Evolutionary conservation across 75 land plant genomes (phyloP), one percentile per base, ranked within the genome.

Genomic region (Selaginella moellendorffii): DNA sequence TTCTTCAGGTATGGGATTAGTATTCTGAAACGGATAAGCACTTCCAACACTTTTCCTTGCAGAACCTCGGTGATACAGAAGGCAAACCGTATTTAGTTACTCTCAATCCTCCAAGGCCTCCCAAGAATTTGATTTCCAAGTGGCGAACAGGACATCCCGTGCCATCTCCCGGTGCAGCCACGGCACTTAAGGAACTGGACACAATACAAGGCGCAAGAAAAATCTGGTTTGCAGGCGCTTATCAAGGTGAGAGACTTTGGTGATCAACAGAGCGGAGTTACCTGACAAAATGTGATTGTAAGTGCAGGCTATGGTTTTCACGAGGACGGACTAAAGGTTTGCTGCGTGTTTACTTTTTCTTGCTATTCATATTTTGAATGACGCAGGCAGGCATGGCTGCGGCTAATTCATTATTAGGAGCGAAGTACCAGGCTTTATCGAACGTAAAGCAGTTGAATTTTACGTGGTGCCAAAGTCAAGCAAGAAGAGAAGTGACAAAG

Each of bases 291-390:
- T 67, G 14, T 58, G 65, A 29, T 70, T 30, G 30, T 36, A 21
- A 27, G 62, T 69, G 53, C 71, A 88, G 95, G 97, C 25, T 87
- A 84, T 78, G 97, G 97, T 24, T 91, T 91, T 68, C 97, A 91
- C 59, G 97, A 91, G 65, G 97, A 87, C 81, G 97, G 97, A 52
- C 62, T 85, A 2, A 91, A 91, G 97, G 97, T 91, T n/a, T n/a
- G 46, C 5, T 36, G 5, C 5, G 14, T 36, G 46, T 5, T 36
- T 14, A 5, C 46, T 36, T 14, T 36, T 14, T 36, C 46, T 36
- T 14, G 46, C n/a, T 69, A 24, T n/a, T n/a, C 25, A 71, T 29
- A 9, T 52, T 21, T 29, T 61, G 26, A 60, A 0, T 54, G 1
- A 20, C 61, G 17, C 82, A 92, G 97, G 84, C 83, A 64, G 97